phyloP scores from a whole-genome alignment of 2,329 filamentous ascomycete genomes.

The Aspergillus latus region DNA sequence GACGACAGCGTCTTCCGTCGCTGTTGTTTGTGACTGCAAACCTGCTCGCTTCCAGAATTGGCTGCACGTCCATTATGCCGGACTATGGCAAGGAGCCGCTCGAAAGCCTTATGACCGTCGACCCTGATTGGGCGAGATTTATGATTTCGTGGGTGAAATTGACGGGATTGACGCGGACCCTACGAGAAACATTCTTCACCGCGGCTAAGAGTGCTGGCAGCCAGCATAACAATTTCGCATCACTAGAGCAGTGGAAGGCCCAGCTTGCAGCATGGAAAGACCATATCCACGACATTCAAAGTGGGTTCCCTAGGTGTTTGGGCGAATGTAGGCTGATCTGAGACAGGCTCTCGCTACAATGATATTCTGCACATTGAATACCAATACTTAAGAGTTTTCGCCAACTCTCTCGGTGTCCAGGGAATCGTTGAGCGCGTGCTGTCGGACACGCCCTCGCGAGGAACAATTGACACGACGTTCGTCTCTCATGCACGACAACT shows the following conservation, averaged over 20 bases:
- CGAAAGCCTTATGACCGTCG: slow-evolving; percentile 33
- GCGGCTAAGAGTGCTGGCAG: neutral
- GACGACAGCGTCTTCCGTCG: slow-evolving; percentile 32
- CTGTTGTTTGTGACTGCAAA: slow-evolving; percentile 47
- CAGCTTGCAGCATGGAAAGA: slow-evolving; percentile 14
- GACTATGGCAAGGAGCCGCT: slow-evolving; percentile 33
- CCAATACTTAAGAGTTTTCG: slow-evolving; percentile 35
- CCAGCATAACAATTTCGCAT: slow-evolving; percentile 1
- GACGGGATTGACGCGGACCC: slow-evolving; percentile 37
- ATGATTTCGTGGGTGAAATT: slow-evolving; percentile 46
- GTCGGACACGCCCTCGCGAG: slow-evolving; percentile 24
- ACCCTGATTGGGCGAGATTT: slow-evolving; percentile 45
- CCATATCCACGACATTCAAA: neutral
- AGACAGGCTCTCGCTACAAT: slow-evolving; percentile 18
- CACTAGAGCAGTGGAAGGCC: slow-evolving; percentile 14
- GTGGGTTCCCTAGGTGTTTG: neutral
- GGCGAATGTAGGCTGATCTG: neutral
- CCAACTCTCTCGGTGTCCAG: slow-evolving; percentile 47
- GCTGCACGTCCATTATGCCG: slow-evolving; percentile 46
- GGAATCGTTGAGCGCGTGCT: slow-evolving; percentile 41
- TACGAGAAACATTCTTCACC: slow-evolving; percentile 24
- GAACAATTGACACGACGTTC: slow-evolving; percentile 25
- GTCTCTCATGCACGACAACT: slow-evolving; percentile 12
- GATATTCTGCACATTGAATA: slow-evolving; percentile 51
- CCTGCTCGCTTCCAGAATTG: slow-evolving; percentile 49